Conservation (phyloP, 2,329 filamentous ascomycete species). For the Fusarium drepaniforme region DNA sequence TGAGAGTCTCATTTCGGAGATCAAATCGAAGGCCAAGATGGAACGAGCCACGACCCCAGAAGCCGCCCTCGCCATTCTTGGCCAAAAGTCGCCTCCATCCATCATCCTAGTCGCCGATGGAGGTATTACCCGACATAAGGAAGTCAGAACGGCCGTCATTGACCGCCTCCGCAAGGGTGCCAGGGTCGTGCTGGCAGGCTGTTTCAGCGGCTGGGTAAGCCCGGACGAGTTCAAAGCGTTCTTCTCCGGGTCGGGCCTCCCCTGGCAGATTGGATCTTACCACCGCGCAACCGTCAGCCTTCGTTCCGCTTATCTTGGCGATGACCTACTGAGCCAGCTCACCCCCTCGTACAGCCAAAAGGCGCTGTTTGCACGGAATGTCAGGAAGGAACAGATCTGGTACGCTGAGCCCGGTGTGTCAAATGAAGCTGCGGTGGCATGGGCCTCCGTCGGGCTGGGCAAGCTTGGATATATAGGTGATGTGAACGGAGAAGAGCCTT, state of each 20-base stretch:
- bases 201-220: background rate
- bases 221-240: no score
- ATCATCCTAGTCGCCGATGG: constrained; percentile 16
- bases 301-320: background rate
- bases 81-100: background rate
- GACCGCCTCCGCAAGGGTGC: constrained; percentile 13
- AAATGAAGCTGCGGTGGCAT: constrained; percentile 16
- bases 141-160: constrained; percentile 11
- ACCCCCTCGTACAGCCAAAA: constrained; percentile 10
- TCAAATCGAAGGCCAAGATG: constrained; percentile 13
- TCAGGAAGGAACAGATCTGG: background rate
- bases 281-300: no score
- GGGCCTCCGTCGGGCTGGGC: constrained; percentile 6
- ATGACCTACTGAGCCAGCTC: background rate
- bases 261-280: no score
- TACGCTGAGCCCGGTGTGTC: background rate
- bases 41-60: constrained; percentile 4
- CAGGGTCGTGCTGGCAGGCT: constrained; percentile 13
- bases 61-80: constrained; percentile 7
- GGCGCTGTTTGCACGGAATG: no score
- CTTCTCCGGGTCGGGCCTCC: no score
- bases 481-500: constrained; percentile 9
- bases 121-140: background rate
- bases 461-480: constrained; percentile 24
- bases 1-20: background rate